Base-by-base conservation (phyloP, 1,284 basidiomycete genomes). In the Ceratobasidium sp. region DNA sequence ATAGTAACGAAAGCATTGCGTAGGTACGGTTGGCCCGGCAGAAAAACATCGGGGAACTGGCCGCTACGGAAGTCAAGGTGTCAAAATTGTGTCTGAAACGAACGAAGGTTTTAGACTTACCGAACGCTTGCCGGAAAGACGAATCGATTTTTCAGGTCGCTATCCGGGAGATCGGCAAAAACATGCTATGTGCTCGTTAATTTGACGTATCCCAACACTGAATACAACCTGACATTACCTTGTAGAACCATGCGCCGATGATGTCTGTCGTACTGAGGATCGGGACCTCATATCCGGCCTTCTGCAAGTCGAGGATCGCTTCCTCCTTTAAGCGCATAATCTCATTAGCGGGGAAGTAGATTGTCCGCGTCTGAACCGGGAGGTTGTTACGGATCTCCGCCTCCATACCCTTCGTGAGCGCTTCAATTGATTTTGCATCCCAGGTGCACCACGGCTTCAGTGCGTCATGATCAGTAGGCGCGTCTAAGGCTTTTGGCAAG, bases 311-410 rank as follows among this genome's bases (percentile, higher is more conserved):
- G 9, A 15, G 28, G 3, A 64, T 28, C 9, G 70, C 70, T 28
- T 74, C 44, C 9, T 13, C 42, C 23, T 64, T 74, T 33, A 74
- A 38, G 5, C 40, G 54, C 20, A 3, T 26, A 40, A 74, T 62
- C 48, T 74, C 70, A 15, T 57, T 26, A n/a, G 70, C 70, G 2
- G 70, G 70, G 70, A 74, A 74, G 59, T 74, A 74, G 42, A 74
- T 44, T 2, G 59, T 74, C 13, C 70, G 70, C 13, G 20, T 57
- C 42, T 64, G 57, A 23, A 64, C 17, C 10, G 70, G 70, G 9
- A n/a, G 57, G 20, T 74, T 46, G 4, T n/a, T 7, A 7, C 23
- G n/a, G 9, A 50, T 50, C n/a, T 40, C 70, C 26, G 15, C 40
- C 26, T 50, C 46, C 44, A n/a, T 44, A n/a, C 38, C 44, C 9